phyloP scores from a whole-genome alignment of 257 asterid genomes.

The Rehmannia glutinosa region DNA sequence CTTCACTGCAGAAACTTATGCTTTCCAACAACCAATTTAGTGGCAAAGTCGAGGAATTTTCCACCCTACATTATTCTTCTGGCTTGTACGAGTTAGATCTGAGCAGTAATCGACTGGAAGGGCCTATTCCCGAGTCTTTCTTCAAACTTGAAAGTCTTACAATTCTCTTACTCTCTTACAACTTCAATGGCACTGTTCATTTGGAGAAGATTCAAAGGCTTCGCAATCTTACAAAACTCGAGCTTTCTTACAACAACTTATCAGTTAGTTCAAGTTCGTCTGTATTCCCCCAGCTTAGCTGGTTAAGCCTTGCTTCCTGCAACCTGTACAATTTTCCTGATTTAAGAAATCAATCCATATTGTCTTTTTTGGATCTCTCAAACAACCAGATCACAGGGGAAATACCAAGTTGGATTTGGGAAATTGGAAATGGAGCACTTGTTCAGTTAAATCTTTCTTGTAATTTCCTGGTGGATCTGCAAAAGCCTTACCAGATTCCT shows the following conservation, averaged over 20 bases:
- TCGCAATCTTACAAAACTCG: too few relatives aligned
- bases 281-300: not conserved
- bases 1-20: slow-evolving; percentile 21
- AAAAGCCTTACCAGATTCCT: slow-evolving; percentile 19
- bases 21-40: slow-evolving; percentile 31
- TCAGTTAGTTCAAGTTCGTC: not conserved
- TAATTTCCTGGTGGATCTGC: slow-evolving; percentile 24
- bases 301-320: slow-evolving; percentile 26
- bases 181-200: too few relatives aligned
- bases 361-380: too few relatives aligned
- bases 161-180: too few relatives aligned
- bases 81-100: slow-evolving; percentile 21
- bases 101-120: too few relatives aligned
- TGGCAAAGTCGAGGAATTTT: slow-evolving; percentile 10
- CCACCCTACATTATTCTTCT: not conserved
- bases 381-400: slow-evolving; percentile 29
- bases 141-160: too few relatives aligned
- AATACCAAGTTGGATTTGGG: slow-evolving; percentile 42
- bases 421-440: not conserved
- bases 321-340: too few relatives aligned
- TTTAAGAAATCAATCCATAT: too few relatives aligned
- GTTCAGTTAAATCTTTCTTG: slow-evolving; percentile 11
- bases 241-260: too few relatives aligned
- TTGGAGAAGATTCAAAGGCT: too few relatives aligned
- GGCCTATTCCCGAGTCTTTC: too few relatives aligned